phyloP scores from a whole-genome alignment of 305 asterid genomes.

The Rubia peregrina region DNA sequence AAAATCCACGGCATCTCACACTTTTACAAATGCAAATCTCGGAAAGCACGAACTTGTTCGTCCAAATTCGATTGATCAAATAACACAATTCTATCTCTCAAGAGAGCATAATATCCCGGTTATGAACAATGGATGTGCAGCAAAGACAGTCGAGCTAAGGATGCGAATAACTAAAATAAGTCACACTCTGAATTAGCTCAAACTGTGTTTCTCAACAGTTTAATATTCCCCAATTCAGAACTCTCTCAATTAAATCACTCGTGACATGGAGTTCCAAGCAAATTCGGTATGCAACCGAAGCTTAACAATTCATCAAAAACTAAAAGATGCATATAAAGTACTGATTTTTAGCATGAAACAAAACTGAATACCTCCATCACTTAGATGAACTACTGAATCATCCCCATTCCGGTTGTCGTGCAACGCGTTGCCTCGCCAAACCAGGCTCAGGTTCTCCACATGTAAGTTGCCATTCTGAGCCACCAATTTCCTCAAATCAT shows the following conservation, averaged over 20 bases:
- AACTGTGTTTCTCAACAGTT: background rate
- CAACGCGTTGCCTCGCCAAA: slow-evolving; percentile 69
- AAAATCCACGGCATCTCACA: background rate
- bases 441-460: slow-evolving; percentile 49
- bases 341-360: background rate
- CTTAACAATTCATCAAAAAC: background rate
- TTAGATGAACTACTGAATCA: slow-evolving; percentile 43
- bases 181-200: background rate
- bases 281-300: background rate
- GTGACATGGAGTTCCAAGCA: background rate
- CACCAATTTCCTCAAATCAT: slow-evolving; percentile 72
- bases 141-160: background rate
- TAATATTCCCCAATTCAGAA: background rate
- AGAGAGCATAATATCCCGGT: background rate
- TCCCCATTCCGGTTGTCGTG: slow-evolving; percentile 50
- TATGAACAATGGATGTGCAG: background rate
- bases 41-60: background rate
- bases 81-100: background rate
- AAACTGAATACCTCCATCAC: slow-evolving; percentile 49
- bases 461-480: slow-evolving; percentile 48
- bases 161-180: too few relatives aligned
- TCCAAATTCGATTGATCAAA: background rate
- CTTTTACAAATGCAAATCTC: background rate
- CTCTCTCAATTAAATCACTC: background rate
- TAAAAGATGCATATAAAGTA: background rate